Base-by-base conservation (phyloP, 2,329 filamentous ascomycete genomes). In the Aspergillus phoenicis region DNA sequence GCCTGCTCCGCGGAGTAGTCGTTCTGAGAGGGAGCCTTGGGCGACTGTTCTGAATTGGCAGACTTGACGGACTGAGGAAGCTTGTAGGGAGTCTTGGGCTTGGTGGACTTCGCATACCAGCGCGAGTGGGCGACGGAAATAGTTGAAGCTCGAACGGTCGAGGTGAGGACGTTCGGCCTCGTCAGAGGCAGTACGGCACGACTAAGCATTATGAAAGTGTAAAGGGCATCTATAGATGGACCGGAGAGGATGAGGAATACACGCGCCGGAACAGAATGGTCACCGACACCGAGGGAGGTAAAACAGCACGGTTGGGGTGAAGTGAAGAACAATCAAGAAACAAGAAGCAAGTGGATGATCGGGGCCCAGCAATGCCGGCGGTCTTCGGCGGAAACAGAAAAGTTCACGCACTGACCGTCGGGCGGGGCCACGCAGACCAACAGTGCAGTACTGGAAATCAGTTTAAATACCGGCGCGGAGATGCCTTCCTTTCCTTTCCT, bases 121-220 rank as follows among this genome's bases (percentile, higher is more conserved):
- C 78, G 74, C 52, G 75, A 65, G 59, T 73, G 73, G 58, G 72
- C 68, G 53, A 69, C 65, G 33, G 75, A 66, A 60, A 76, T 52
- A 17, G 72, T 61, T 8, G 76, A 75, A 56, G 73, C 60, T 56
- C 75, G 74, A 63, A 74, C 66, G 60, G 75, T 67, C 57, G 75
- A 71, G 62, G 71, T 66, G 65, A 77, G 68, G 63, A 72, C 71
- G 65, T 74, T 76, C 56, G 73, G 74, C 77, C 78, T 80, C 71
- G 75, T 66, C 52, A 80, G 73, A 76, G 78, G 78, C 67, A 81
- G 69, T 58, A 77, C 71, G 62, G 77, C 75, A 70, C 78, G 79
- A 67, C 76, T 78, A 65, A 81, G 76, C 79, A 81, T 81, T 57
- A 33, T 59, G 36, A 39, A 52, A 56, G 30, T 20, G 22, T 26